Conservation (phyloP, 495 filamentous ascomycete species). For the Penicillium coffeae region DNA sequence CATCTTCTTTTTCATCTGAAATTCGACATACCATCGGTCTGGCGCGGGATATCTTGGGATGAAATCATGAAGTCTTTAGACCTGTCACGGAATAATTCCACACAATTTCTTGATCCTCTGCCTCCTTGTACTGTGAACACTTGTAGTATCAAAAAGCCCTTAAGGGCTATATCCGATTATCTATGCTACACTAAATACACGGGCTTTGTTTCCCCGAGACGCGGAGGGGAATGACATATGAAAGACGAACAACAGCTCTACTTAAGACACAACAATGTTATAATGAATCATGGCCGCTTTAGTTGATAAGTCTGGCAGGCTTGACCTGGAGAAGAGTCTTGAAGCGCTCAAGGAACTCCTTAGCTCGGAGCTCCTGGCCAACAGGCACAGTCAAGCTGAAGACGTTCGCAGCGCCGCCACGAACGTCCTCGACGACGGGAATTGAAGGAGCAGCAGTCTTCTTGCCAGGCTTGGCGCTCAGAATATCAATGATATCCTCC, state of each 20-base stretch:
- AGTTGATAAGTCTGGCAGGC: conserved; percentile 71
- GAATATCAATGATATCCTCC: conserved; percentile 73
- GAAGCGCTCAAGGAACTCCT: conserved; percentile 75
- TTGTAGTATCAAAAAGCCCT: background rate
- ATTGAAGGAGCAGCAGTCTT: conserved; percentile 16
- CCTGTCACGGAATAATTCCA: background rate
- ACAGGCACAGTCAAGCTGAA: conserved; percentile 74
- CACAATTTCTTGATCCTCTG: background rate
- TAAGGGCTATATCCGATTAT: conserved; percentile 26
- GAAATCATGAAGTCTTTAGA: background rate
- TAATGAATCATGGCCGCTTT: conserved; percentile 20
- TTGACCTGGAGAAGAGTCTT: conserved; percentile 79
- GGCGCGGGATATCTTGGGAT: conserved; percentile 7
- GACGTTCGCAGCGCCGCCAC: conserved; percentile 56
- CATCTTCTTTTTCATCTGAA: background rate
- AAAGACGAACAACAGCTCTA: conserved; percentile 14
- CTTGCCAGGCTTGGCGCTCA: conserved; percentile 50
- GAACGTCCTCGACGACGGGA: conserved; percentile 22
- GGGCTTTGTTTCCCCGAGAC: conserved; percentile 10
- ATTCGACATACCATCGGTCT: conserved; percentile 1
- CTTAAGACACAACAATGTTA: conserved; percentile 6
- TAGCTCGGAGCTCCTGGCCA: conserved; percentile 75
- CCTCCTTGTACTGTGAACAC: background rate
- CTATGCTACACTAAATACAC: conserved; percentile 34
- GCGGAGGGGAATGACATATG: conserved; percentile 11